Conservation (phyloP, 179 eudicot species). For the Camellia oleifera region DNA sequence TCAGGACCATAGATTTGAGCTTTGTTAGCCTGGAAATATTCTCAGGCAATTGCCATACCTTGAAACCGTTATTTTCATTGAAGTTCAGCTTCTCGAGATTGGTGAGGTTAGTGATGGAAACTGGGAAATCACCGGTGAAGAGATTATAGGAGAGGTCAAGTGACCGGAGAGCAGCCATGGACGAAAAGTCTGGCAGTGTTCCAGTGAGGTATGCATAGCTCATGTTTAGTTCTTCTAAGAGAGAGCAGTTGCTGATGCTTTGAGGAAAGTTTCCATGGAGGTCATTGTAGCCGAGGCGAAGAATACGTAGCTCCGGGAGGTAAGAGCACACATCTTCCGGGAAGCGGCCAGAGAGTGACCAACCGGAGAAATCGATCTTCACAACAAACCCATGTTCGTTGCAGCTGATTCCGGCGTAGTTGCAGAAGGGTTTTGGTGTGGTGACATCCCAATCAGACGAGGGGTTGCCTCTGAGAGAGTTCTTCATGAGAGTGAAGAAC, state of each 20-base stretch:
- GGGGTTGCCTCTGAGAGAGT: constrained; percentile 48
- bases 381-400: constrained; percentile 46
- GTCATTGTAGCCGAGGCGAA: constrained; percentile 53
- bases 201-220: constrained; percentile 50
- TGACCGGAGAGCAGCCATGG: constrained; percentile 40
- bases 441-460: constrained; percentile 49
- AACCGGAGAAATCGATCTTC: constrained; percentile 48
- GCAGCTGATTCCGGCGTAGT: constrained; percentile 65
- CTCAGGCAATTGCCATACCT: constrained; percentile 67
- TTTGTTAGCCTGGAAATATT: constrained; percentile 40
- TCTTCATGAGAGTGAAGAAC: constrained; percentile 61
- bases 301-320: constrained; percentile 53
- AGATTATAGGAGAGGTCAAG: constrained; percentile 64
- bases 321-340: constrained; percentile 72
- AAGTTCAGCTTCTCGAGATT: constrained; percentile 59
- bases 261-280: constrained; percentile 56
- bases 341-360: constrained; percentile 62
- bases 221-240: constrained; percentile 65
- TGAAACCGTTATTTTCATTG: constrained; percentile 57
- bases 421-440: constrained; percentile 46
- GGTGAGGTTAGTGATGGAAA: constrained; percentile 68
- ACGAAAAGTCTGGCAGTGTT: constrained; percentile 62
- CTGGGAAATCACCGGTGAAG: constrained; percentile 69
- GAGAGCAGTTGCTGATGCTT: constrained; percentile 64
- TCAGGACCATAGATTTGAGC: constrained; percentile 47